Evolutionary conservation across 257 asterid genomes (phyloP).

Genomic region (Primulina eburnea): DNA sequence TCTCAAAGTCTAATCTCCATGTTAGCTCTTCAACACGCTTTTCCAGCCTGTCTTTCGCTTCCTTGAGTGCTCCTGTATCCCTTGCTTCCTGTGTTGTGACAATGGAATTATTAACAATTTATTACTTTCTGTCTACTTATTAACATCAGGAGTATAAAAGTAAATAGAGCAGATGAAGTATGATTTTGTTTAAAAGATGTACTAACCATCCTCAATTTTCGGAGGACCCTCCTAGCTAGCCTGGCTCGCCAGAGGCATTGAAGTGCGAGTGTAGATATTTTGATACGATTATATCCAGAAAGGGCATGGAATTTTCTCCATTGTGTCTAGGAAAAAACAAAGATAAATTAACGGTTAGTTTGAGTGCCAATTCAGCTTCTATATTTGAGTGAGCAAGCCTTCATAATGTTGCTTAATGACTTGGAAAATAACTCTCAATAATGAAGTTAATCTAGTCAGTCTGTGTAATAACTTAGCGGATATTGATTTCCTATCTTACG

Average conservation of each 20-base stretch:
- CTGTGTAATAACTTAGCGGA: not conserved
- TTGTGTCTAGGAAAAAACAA: constrained; percentile 48
- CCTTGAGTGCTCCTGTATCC: constrained; percentile 91
- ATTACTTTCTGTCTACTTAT: constrained; percentile 13
- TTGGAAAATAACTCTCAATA: not conserved
- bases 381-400: not conserved
- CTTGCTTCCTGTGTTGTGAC: constrained; percentile 71
- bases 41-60: constrained; percentile 93
- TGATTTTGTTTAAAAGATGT: constrained; percentile 13
- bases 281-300: constrained; percentile 50
- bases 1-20: constrained; percentile 87
- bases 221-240: constrained; percentile 83
- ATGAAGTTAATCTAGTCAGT: not conserved
- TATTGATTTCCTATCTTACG: constrained; percentile 1
- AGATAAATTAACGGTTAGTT: constrained; percentile 12
- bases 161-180: not conserved
- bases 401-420: constrained; percentile 9
- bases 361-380: constrained; percentile 1
- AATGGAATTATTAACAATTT: constrained; percentile 16
- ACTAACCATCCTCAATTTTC: constrained; percentile 74
- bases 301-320: constrained; percentile 77
- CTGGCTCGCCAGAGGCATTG: constrained; percentile 95
- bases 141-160: constrained; percentile 10
- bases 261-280: constrained; percentile 52
- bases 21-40: constrained; percentile 92